Evolutionary conservation across 2,329 filamentous ascomycete species (phyloP), one percentile per base, ranked within the genome.

Genomic region (Neonectria punicea): DNA sequence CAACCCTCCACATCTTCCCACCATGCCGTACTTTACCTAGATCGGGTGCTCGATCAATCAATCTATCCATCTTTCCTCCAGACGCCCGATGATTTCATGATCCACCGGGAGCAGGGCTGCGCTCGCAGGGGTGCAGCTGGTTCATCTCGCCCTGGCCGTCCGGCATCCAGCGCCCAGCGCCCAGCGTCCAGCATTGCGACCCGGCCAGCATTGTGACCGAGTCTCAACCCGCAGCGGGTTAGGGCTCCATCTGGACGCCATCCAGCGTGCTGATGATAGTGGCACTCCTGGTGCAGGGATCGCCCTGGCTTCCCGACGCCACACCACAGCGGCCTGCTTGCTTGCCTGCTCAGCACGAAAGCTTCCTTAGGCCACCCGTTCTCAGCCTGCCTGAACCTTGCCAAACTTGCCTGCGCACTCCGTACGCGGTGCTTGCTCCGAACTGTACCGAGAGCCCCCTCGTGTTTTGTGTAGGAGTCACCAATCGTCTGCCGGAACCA

Each of bases 81-180:
- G 65, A 73, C 67, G 70, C 72, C 66, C 62, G 72, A 74, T 74
- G 72, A 73, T 74, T 74, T 74, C 70, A 74, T 74, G 64, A 63
- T 66, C 72, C 72, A 72, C 72, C 49, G 53, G 32, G 43, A 63
- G 59, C 72, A 74, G 72, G 72, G 69, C 70, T 70, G 62, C 32
- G 50, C 32, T 41, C 58, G 47, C 72, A 73, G 66, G 72, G 72
- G 56, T 73, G 20, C 44, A 54, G 67, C 61, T 70, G 53, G 63
- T 70, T 72, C 68, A 63, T 70, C 67, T 74, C 63, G 67, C 53
- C 63, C 67, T 70, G 59, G 57, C 70, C 65, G 69, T 72, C 72
- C 72, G 66, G 66, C 57, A 60, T 67, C 56, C 67, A 74, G 70
- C 70, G 70, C 67, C 67, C 70, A 67, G 62, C 58, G 58, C 41